These are phyloP conservation scores for Boeremia lycopersici DNA, from an alignment of 2,329 filamentous ascomycete species.

Conservation along the genomic window DNA sequence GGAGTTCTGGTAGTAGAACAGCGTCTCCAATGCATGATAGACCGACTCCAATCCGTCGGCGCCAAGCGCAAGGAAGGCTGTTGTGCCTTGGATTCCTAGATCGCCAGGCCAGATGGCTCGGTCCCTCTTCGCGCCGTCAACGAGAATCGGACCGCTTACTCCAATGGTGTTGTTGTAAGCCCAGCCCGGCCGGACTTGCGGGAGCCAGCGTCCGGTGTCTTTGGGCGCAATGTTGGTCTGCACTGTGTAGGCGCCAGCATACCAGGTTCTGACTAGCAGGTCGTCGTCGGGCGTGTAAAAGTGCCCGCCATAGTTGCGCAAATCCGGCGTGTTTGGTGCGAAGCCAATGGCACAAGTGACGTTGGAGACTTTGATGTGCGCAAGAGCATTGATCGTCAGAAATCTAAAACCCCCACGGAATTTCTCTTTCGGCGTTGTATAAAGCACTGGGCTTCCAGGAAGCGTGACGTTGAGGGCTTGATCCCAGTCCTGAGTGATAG, in stretches of 20 bases:
- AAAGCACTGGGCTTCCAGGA: conserved; percentile 2
- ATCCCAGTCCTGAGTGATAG: conserved; percentile 19
- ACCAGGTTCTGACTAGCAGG: conserved; percentile 63
- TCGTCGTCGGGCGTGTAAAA: conserved; percentile 32
- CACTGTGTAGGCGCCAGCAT: conserved; percentile 53
- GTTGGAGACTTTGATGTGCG: conserved; percentile 13
- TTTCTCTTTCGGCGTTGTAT: conserved; percentile 15
- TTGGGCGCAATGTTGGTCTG: conserved; percentile 46
- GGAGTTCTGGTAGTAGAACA: conserved; percentile 30
- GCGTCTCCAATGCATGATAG: conserved; percentile 22
- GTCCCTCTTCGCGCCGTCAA: conserved; percentile 50
- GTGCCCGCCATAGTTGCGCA: conserved; percentile 60
- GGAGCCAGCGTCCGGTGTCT: conserved; percentile 40
- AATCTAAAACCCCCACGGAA: conserved; percentile 26
- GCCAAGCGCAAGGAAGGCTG: conserved; percentile 6
- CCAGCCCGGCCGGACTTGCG: conserved; percentile 36
- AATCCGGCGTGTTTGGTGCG: conserved; percentile 57
- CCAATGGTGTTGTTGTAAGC: conserved; percentile 45
- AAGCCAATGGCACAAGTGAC: conserved; percentile 48
- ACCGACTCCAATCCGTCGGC: conserved; percentile 21
- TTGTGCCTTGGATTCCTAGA: conserved; percentile 23
- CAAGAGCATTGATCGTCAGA: conserved; percentile 17
- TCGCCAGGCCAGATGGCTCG: conserved; percentile 45
- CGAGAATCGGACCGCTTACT: conserved; percentile 41
- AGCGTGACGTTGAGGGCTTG: conserved; percentile 18